Base-by-base conservation (phyloP, 129 eudicot genomes). In the Helichrysum umbraculigerum region DNA sequence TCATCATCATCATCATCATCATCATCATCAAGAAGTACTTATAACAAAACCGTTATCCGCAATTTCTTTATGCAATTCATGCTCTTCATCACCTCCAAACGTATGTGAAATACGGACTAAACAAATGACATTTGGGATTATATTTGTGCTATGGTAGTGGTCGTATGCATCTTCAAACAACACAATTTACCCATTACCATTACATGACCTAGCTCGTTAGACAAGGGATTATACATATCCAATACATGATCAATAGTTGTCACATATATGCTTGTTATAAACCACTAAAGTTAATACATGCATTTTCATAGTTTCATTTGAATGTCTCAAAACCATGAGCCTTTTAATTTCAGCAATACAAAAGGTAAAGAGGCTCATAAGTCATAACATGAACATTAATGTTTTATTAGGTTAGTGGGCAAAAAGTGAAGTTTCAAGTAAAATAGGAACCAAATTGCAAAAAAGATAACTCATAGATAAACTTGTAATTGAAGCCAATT, bases 401-500 rank as follows among this genome's bases (percentile, higher is more conserved):
- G 39, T 52, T 14, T 22, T 66, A 66, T 21, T 22, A 33, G 41
- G 14, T 66, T 32, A 15, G 52, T 76, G 74, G 66, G 80, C 2
- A 34, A 17, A 65, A 63, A 29, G 68, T 41, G 54, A 54, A 66
- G 68, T 73, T 5, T 71, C 39, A 10, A 79, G 35, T 29, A 79
- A 65, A 29, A 1, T 30, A 79, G 68, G 61, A 50, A 79, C 74
- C 74, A 67, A 66, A 39, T 14, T 66, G 71, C 33, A 67, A 74
- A 66, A 37, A 57, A 1, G 12, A 64, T 17, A 14, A 25, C 8
- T 52, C 21, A 7, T 50, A 62, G 57, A 51, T 64, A 64, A 41
- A 50, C 69, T 73, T 79, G 63, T 58, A 50, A 75, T 16, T 29
- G 60, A 66, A 65, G 70, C 72, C 66, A 10, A 64, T 54, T 79